Evolutionary conservation across 768 basidiomycete genomes (phyloP), one percentile per base, ranked within the genome.

Genomic region (Agrocybe pediades): DNA sequence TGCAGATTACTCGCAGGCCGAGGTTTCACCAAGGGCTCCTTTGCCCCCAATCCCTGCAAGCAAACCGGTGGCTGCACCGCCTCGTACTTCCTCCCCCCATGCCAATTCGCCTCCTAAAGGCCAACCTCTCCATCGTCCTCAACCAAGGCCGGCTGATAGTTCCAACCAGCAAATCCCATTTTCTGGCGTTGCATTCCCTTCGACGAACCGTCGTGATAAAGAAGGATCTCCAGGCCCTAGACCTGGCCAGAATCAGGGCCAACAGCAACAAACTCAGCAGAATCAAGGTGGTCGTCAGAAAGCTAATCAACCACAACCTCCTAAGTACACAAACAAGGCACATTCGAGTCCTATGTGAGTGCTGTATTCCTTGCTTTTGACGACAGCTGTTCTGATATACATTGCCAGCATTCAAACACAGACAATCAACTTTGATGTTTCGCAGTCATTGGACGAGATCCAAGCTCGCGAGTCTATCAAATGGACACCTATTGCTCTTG

Each of bases 401-500:
- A 41, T 36, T 49, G 23, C 33, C 49, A 90, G 87, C 46, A 74
- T 81, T 27, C 85, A 84, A 62, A 70, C 81, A 9, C 89, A 91
- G 63, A 83, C 74, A 11, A 84, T 92, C 52, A 67, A 88, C 17
- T 84, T 91, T 59, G 91, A 93, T 70, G 88, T 92, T 20, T 78
- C 87, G 15, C 86, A 85, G 57, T 68, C 82, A 17, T 74, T 90
- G 55, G 86, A 86, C 19, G 87, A 92, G 54, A 80, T 92, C 36
- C 86, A 89, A 64, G 88, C 91, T 7, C 80, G 78, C 7, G 91
- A 93, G 57, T 80, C 79, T 3, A 88, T 92, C 62, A 91, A 91
- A 65, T 90, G 90, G n/a, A 94, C 92, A 0, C 90, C 92, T 2
- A 94, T 94, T 49, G 92, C 92, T 15, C 79, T 94, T 44, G 90